Conservation (phyloP, 2,329 filamentous ascomycete species). For the Aspergillus uvarum region DNA sequence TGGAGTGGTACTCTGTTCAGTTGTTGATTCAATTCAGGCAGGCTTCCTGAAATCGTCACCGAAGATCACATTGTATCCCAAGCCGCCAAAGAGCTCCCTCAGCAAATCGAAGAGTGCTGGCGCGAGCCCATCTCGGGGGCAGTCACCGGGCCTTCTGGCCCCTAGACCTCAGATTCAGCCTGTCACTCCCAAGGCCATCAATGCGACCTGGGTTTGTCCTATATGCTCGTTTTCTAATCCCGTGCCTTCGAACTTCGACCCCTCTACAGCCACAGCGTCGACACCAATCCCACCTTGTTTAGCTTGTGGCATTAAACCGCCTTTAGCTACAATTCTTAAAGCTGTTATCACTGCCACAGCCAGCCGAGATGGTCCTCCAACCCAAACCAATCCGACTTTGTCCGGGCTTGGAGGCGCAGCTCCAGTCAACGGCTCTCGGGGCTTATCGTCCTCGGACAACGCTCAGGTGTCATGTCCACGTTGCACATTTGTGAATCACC, state of each 20-base stretch:
- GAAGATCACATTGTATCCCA: constrained; percentile 87
- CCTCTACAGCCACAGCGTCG: constrained; percentile 72
- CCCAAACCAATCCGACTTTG: constrained; percentile 5
- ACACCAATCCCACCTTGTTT: constrained; percentile 83
- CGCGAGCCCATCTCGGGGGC: constrained; percentile 35
- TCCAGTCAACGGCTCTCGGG: constrained; percentile 9
- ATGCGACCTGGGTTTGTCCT: constrained; percentile 89
- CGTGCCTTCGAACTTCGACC: constrained; percentile 90
- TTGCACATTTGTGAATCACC: constrained; percentile 93
- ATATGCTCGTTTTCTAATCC: constrained; percentile 96
- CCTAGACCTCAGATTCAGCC: constrained; percentile 36
- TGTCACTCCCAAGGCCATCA: constrained; percentile 38
- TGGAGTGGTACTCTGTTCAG: background rate
- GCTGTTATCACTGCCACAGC: constrained; percentile 74
- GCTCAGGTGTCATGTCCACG: constrained; percentile 63
- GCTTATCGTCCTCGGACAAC: constrained; percentile 4
- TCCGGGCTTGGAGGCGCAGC: background rate
- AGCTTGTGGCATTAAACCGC: constrained; percentile 90
- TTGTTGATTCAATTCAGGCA: constrained; percentile 54
- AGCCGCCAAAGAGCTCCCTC: constrained; percentile 67
- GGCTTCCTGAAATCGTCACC: constrained; percentile 93
- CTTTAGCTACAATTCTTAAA: constrained; percentile 77
- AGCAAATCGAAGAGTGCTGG: constrained; percentile 53
- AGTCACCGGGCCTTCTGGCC: constrained; percentile 31
- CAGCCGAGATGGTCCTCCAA: constrained; percentile 40